These are phyloP conservation scores for Ormosia semicastrata DNA, from an alignment of 306 rosid species.

Conservation along the genomic window DNA sequence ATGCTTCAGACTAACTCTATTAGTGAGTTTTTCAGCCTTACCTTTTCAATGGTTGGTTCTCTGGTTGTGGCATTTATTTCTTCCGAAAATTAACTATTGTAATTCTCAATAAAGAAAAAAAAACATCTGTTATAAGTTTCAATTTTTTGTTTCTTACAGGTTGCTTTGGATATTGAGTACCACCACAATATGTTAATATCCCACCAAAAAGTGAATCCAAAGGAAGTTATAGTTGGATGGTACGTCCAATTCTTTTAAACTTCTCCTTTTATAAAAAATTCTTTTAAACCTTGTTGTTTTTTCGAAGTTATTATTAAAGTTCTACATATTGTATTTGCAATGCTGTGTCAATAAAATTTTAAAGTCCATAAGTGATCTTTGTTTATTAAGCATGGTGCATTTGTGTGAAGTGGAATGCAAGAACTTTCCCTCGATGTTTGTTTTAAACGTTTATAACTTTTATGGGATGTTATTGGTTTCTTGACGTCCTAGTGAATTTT, in stretches of 20 bases:
- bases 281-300: background rate
- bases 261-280: no score
- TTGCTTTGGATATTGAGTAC: constrained; percentile 94
- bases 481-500: background rate
- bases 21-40: background rate
- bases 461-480: background rate
- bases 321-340: background rate
- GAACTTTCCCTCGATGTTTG: background rate
- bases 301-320: background rate
- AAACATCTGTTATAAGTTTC: background rate
- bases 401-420: background rate
- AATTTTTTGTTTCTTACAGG: constrained; percentile 41
- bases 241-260: constrained; percentile 26
- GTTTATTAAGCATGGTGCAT: background rate
- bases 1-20: no score
- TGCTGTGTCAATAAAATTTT: background rate
- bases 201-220: constrained; percentile 93
- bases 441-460: background rate
- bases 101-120: background rate
- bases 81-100: background rate
- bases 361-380: background rate
- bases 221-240: constrained; percentile 97
- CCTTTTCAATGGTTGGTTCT: background rate
- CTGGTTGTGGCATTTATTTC: background rate
- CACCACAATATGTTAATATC: constrained; percentile 85